Conservation (phyloP, 2,329 filamentous ascomycete genomes). For the Aspergillus ochraceoroseus region DNA sequence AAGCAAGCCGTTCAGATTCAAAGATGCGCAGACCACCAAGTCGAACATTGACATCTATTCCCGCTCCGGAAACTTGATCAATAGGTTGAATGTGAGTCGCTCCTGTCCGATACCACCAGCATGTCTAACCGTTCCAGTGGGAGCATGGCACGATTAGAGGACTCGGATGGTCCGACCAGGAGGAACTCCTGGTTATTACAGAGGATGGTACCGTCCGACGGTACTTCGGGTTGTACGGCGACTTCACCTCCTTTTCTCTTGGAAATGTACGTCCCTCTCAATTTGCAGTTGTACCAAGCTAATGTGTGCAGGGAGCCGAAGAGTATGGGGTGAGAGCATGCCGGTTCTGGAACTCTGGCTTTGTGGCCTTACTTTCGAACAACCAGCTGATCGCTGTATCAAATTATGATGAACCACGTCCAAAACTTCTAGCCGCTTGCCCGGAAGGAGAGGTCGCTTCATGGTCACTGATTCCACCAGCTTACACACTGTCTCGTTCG, state of each 20-base stretch:
- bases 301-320: slow-evolving; percentile 61
- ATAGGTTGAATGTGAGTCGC: slow-evolving; percentile 60
- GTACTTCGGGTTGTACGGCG: slow-evolving; percentile 85
- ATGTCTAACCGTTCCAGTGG: slow-evolving; percentile 53
- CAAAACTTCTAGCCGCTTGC: slow-evolving; percentile 70
- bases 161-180: slow-evolving; percentile 93
- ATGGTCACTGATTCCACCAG: slow-evolving; percentile 84
- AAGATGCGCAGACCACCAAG: slow-evolving; percentile 65
- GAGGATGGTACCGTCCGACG: slow-evolving; percentile 86
- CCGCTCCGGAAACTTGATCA: slow-evolving; percentile 81
- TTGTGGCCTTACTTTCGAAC: slow-evolving; percentile 85
- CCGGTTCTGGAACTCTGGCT: slow-evolving; percentile 85
- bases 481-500: slow-evolving; percentile 81
- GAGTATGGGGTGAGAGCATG: slow-evolving; percentile 83
- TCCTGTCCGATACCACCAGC: neutral
- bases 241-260: slow-evolving; percentile 90
- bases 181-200: slow-evolving; percentile 81
- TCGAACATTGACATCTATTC: slow-evolving; percentile 92
- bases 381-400: slow-evolving; percentile 83
- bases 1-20: slow-evolving; percentile 72
- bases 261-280: slow-evolving; percentile 57
- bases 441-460: slow-evolving; percentile 76
- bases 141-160: slow-evolving; percentile 83
- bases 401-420: slow-evolving; percentile 83
- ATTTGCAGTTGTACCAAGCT: slow-evolving; percentile 2